Evolutionary conservation across 1,139 yeast genomes (phyloP).

Genomic region (Kurtzmaniella quercitrusa): DNA sequence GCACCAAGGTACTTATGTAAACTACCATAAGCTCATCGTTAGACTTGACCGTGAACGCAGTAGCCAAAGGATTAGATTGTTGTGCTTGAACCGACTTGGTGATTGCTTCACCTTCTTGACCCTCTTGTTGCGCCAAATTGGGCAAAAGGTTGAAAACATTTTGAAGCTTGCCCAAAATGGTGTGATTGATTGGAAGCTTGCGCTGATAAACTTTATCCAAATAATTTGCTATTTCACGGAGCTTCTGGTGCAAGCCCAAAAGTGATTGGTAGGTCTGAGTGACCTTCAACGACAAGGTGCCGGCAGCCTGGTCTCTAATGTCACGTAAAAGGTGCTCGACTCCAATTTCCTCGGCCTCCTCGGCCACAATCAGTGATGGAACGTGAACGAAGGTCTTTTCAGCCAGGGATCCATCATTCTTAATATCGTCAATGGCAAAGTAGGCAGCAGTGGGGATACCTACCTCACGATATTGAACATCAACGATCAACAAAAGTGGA

Average conservation of each 20-base stretch:
- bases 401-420: slow-evolving; percentile 93
- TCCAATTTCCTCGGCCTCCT: slow-evolving; percentile 98
- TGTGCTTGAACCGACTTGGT: slow-evolving; percentile 14
- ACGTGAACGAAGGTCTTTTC: slow-evolving; percentile 92
- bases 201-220: slow-evolving; percentile 70
- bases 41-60: slow-evolving; percentile 86
- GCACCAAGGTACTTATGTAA: slow-evolving; percentile 81
- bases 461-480: slow-evolving; percentile 75
- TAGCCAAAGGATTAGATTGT: slow-evolving; percentile 50
- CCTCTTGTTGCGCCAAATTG: slow-evolving; percentile 50
- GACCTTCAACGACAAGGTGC: slow-evolving; percentile 78
- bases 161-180: slow-evolving; percentile 87
- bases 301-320: slow-evolving; percentile 95
- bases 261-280: slow-evolving; percentile 88
- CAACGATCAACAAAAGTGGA: slow-evolving; percentile 86
- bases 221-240: slow-evolving; percentile 75
- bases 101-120: background rate
- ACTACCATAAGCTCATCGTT: slow-evolving; percentile 95
- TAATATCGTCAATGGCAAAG: slow-evolving; percentile 89
- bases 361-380: slow-evolving; percentile 92
- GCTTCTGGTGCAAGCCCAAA: slow-evolving; percentile 78
- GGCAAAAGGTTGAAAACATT: slow-evolving; percentile 93
- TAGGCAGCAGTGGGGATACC: slow-evolving; percentile 97
- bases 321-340: slow-evolving; percentile 95
- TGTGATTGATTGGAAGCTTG: slow-evolving; percentile 82